These are phyloP conservation scores for Alternaria postmessia DNA, from an alignment of 2,329 filamentous ascomycete species.

Conservation along the genomic window DNA sequence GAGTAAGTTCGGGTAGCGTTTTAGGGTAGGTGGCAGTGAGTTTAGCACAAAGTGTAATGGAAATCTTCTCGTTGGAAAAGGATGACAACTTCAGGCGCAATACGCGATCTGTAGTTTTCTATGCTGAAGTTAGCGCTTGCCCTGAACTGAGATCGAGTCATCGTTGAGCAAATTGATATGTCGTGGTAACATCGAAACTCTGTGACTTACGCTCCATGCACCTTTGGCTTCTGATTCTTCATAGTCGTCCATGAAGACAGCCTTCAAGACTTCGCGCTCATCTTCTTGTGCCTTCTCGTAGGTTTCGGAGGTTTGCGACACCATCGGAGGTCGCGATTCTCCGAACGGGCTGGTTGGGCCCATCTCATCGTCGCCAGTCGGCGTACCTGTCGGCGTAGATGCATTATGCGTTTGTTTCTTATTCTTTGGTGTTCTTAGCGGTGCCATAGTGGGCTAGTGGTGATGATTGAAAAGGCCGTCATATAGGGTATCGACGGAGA, in stretches of 20 bases:
- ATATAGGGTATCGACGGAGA: constrained; percentile 42
- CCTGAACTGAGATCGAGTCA: background rate
- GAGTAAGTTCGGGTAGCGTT: constrained; percentile 74
- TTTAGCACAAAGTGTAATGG: constrained; percentile 76
- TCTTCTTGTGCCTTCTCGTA: constrained; percentile 88
- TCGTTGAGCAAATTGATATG: background rate
- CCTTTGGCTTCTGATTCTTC: constrained; percentile 73
- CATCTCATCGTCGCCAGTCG: constrained; percentile 27
- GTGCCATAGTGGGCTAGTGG: constrained; percentile 56
- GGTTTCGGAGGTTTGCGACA: constrained; percentile 58
- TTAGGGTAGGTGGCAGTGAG: constrained; percentile 93
- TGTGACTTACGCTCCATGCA: constrained; percentile 80
- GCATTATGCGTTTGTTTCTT: constrained; percentile 46
- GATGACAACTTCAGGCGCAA: constrained; percentile 84
- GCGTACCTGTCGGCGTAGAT: constrained; percentile 32
- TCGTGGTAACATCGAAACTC: background rate
- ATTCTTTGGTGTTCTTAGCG: constrained; percentile 55
- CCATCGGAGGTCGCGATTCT: constrained; percentile 42
- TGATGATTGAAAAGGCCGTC: constrained; percentile 45
- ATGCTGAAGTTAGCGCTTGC: constrained; percentile 5
- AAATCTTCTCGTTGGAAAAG: constrained; percentile 74
- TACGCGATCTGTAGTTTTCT: constrained; percentile 79
- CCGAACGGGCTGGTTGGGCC: constrained; percentile 35
- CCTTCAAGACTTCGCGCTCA: constrained; percentile 83
- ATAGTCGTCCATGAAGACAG: constrained; percentile 92